Base-by-base conservation (phyloP, 2,329 filamentous ascomycete species). In the Aureobasidium zeae region DNA sequence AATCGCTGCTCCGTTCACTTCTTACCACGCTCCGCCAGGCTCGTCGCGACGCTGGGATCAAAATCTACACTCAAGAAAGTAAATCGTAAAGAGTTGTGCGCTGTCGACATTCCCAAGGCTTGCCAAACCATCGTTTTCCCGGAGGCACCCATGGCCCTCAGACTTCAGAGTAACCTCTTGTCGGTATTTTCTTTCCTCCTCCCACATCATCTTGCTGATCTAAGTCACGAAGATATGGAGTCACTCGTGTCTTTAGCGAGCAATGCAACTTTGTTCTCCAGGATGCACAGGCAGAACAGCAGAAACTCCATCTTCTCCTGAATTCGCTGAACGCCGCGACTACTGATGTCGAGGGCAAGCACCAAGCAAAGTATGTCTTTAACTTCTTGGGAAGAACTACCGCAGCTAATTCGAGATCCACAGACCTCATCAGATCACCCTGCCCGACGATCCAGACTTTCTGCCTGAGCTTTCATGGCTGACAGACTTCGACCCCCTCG, bases 81-180 rank as follows among this genome's bases (percentile, higher is more conserved):
- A 53, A 85, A 81, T 6, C 78, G 83, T 36, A 94, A 91, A 60
- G 82, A 85, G 7, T 94, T 98, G 47, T 77, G 89, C 47, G 79
- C 86, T 12, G 91, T 98, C 52, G 75, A 96, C 55, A 80, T 98
- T 19, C 73, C 78, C 25, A 87, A 83, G 57, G 88, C 91, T 46
- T 95, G 89, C 62, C 73, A 81, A 51, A 91, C 82, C n/a, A 94
- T 98, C 58, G 76, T 85, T 26, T 73, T 85, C 45, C 87, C 84
- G 54, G 84, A 81, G 5, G 86, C 84, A 2, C 91, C 91, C 2
- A 81, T 98, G 65, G 89, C 91, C 4, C 65, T 98, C 51, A 81
- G 91, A 25, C 74, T 98, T 16, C 89, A 96, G 58, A 83, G 87
- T 12, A 95, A 81, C 53, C 71, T 98, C 13, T 76, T 98, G 76